Conservation (phyloP, 179 eudicot genomes). For the Camellia oleifera region DNA sequence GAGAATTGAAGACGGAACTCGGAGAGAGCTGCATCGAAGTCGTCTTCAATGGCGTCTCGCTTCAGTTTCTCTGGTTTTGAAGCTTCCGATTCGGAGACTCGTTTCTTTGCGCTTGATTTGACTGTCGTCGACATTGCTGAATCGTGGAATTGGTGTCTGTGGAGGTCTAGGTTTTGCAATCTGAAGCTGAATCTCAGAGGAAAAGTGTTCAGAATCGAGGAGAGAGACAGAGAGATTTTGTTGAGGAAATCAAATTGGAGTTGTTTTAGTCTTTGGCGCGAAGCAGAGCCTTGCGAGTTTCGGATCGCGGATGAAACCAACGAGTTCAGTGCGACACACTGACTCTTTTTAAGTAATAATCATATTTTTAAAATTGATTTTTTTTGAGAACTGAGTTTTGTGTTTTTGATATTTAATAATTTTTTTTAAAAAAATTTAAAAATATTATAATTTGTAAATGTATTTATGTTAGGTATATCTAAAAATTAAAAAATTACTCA, state of each 20-base stretch:
- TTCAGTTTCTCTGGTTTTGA: slow-evolving; percentile 44
- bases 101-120: slow-evolving; percentile 48
- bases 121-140: slow-evolving; percentile 44
- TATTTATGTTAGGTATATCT: too few species aligned
- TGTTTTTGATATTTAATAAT: too few species aligned
- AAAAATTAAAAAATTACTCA: too few species aligned
- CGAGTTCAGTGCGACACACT: not conserved
- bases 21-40: slow-evolving; percentile 60
- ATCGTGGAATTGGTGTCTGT: not conserved
- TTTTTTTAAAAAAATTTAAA: too few species aligned
- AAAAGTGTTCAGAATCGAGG: not conserved
- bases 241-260: not conserved
- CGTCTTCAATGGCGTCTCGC: slow-evolving; percentile 52
- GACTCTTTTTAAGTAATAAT: too few species aligned
- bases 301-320: not conserved
- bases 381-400: too few species aligned
- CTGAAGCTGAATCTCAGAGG: not conserved
- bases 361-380: too few species aligned
- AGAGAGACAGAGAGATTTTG: slow-evolving; percentile 2
- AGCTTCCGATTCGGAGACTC: slow-evolving; percentile 33
- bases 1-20: slow-evolving; percentile 32
- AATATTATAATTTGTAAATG: too few species aligned
- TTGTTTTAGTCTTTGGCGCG: not conserved
- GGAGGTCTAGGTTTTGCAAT: not conserved
- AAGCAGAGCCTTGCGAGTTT: not conserved